These are phyloP conservation scores for Cordyceps fumosorosea DNA, from an alignment of 2,329 filamentous ascomycete species.

Conservation along the genomic window DNA sequence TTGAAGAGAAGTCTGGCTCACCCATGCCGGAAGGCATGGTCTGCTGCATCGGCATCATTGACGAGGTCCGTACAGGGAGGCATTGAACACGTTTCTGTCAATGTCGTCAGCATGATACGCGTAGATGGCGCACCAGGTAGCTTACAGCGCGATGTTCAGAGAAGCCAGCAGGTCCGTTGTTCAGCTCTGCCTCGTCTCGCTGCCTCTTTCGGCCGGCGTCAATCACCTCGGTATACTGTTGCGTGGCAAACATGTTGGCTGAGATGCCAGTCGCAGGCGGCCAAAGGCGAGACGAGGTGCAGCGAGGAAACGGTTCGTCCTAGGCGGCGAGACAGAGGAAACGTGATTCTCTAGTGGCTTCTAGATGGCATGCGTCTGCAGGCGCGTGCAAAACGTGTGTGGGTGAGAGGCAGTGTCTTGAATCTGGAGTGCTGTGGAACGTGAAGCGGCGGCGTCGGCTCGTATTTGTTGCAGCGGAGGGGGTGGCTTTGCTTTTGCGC, in stretches of 20 bases:
- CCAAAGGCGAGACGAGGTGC: neutral
- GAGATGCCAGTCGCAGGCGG: neutral
- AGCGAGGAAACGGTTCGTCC: neutral
- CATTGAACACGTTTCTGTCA: slow-evolving; percentile 48
- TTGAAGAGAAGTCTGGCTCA: slow-evolving; percentile 28
- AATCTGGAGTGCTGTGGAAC: neutral
- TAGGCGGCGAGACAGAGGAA: neutral
- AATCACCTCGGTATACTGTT: slow-evolving; percentile 27
- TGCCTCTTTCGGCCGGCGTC: slow-evolving; percentile 37
- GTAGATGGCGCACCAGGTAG: neutral
- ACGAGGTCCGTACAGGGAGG: slow-evolving; percentile 43
- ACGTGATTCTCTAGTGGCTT: neutral
- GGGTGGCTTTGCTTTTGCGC: slow-evolving; percentile 4
- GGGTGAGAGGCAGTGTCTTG: neutral
- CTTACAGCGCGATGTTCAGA: slow-evolving; percentile 46
- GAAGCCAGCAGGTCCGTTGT: slow-evolving; percentile 34
- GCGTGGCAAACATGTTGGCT: slow-evolving; percentile 31
- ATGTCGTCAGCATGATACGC: neutral
- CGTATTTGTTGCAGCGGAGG: slow-evolving; percentile 7
- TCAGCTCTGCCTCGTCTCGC: slow-evolving; percentile 41
- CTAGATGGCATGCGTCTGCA: neutral
- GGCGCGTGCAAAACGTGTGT: neutral
- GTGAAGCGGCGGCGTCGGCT: slow-evolving; percentile 1
- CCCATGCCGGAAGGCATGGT: slow-evolving; percentile 29
- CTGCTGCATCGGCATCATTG: slow-evolving; percentile 26